Base-by-base conservation (phyloP, 1,139 yeast genomes). In the Pichia sp. region DNA sequence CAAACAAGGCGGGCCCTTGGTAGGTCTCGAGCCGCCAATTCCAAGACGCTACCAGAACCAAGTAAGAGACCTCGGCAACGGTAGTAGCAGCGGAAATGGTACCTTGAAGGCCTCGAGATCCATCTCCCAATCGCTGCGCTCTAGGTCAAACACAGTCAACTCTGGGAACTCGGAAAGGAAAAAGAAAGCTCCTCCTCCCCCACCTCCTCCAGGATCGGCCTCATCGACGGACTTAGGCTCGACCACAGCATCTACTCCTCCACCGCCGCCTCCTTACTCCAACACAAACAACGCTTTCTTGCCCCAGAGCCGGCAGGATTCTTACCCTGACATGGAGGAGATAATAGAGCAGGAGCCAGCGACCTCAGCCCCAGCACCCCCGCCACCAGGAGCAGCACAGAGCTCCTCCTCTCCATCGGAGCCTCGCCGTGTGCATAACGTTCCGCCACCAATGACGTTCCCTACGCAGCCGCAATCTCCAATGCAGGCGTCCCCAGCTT, bases 11-110 rank as follows among this genome's bases (percentile, higher is more conserved):
- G 95, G 95, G 1, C 93, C 93, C 2, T 73, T 88, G 63, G 95
- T 87, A 40, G 96, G 96, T 0, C 70, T 87, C 47, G 96, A 88
- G 65, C 95, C 96, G 2, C 95, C 95, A 20, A 75, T 88, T 54
- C 95, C 95, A 2, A 74, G 93, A 57, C 78, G 79, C 62, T 78
- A 74, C 58, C 78, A 76, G 57, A 64, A 60, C 29, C 49, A 46
- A 46, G 49, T 46, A 6, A 31, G 49, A 31, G 49, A 46, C 9
- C 17, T 29, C 62, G 24, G 44, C n/a, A 62, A 36, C 34, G 34
- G 34, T 31, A 31, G 12, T 4, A 12, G 34, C 12, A 31, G 12
- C 40, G 40, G 59, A n/a, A 27, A 20, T 20, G 24, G 24, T 3
- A 20, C 24, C 3, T 20, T 20, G 24, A 20, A 50, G 9, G 17